Conservation (phyloP, 169 alveolate species). For the Eimeria zaria region DNA sequence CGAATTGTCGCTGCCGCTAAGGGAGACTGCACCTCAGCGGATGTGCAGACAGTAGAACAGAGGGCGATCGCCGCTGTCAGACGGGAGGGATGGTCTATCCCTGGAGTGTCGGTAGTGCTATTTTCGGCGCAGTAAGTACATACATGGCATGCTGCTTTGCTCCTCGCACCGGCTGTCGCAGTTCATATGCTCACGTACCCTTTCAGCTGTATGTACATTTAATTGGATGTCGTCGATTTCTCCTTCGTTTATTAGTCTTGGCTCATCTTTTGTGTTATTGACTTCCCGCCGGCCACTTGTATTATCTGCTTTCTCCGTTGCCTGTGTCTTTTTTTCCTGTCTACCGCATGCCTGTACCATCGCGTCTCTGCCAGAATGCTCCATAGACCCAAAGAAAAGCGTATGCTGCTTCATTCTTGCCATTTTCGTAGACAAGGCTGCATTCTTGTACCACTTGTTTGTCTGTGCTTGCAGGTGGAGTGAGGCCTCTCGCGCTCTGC, state of each 20-base stretch:
- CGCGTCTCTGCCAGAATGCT: not conserved
- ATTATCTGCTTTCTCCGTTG: not conserved
- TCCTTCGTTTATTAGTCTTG: too few species aligned
- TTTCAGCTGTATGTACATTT: not conserved
- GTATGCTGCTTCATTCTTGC: not conserved
- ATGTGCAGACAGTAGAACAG: not conserved
- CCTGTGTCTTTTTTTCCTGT: not conserved
- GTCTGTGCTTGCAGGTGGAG: slow-evolving; percentile 34
- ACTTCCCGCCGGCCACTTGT: not conserved
- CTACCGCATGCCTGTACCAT: not conserved
- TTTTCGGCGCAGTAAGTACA: slow-evolving; percentile 37
- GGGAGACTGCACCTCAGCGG: slow-evolving; percentile 43
- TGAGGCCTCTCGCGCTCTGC: slow-evolving; percentile 40
- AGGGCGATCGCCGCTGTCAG: not conserved
- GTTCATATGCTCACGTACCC: not conserved
- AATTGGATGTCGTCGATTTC: not conserved
- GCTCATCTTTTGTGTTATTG: not conserved
- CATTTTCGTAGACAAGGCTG: not conserved
- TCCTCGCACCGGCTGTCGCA: not conserved
- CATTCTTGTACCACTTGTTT: not conserved
- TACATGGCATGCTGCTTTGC: not conserved
- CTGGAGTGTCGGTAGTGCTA: slow-evolving; percentile 27
- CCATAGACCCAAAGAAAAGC: not conserved
- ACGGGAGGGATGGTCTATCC: not conserved
- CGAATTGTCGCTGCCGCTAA: slow-evolving; percentile 24